These are phyloP conservation scores for Fusarium napiforme DNA, from an alignment of 2,329 filamentous ascomycete genomes.

Conservation along the genomic window DNA sequence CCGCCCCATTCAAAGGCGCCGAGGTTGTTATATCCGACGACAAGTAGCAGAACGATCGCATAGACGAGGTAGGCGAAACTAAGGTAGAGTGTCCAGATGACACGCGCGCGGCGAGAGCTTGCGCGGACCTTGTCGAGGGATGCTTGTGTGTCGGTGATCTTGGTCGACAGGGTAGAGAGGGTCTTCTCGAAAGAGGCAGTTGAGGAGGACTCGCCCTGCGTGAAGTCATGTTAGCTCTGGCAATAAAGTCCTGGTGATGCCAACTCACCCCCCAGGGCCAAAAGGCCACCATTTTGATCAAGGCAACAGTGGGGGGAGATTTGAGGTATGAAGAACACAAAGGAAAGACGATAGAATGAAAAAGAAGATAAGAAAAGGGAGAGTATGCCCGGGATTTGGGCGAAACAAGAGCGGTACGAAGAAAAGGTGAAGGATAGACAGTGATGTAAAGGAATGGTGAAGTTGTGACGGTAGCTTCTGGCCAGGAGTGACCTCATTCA, in stretches of 20 bases:
- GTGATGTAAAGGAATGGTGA: conserved; percentile 13
- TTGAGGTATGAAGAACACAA: conserved; percentile 14
- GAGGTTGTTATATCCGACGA: conserved; percentile 86
- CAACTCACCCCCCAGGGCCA: conserved; percentile 83
- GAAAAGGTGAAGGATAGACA: not conserved
- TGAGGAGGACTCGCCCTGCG: conserved; percentile 79
- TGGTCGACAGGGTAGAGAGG: conserved; percentile 81
- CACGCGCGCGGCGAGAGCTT: conserved; percentile 80
- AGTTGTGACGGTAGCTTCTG: conserved; percentile 1
- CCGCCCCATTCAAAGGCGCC: conserved; percentile 80
- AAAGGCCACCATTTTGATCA: conserved; percentile 76
- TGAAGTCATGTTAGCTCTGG: conserved; percentile 22
- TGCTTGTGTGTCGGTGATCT: conserved; percentile 80
- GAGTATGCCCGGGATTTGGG: conserved; percentile 4
- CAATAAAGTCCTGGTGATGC: not conserved
- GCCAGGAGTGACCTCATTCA: conserved; percentile 28
- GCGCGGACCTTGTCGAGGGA: conserved; percentile 79
- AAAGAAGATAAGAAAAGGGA: conserved; percentile 9
- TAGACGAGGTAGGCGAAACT: conserved; percentile 91
- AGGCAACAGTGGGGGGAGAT: not conserved
- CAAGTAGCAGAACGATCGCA: conserved; percentile 81
- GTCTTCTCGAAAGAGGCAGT: conserved; percentile 94
- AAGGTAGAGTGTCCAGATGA: conserved; percentile 90
- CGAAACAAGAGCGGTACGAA: conserved; percentile 2
- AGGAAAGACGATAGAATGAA: conserved; percentile 13